Base-by-base conservation (phyloP, 805 yeast genomes). In the Schwanniomyces vanrijiae region DNA sequence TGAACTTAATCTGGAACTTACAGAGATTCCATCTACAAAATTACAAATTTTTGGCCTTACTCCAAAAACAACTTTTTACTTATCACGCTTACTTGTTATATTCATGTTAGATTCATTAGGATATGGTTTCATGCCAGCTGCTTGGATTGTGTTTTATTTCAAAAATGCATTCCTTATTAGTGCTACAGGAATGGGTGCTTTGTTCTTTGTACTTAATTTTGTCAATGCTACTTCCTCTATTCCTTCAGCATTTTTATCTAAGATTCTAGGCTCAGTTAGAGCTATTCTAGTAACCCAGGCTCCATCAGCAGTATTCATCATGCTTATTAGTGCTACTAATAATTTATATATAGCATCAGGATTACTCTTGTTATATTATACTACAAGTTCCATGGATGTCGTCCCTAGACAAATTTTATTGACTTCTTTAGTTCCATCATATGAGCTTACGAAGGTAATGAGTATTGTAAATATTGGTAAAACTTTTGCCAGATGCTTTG, bases 91-190 rank as follows among this genome's bases (percentile, higher is more conserved):
- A 4, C 64, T 84, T 20, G 62, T 77, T 5, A 75, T 85, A 14
- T 91, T 90, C 60, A 88, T 88, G 83, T 59, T 88, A 25, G 97
- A 90, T 64, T 89, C 96, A 1, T 75, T 90, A 42, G 97, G 96
- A 0, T 83, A 82, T 52, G 96, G 97, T 1, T 86, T 90, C 64
- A 86, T 90, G 90, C 84, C 96, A 2, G 74, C 83, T 39, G 86
- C 96, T 1, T 91, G 97, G 97, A 76, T 86, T 37, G 89, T 90
- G 34, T 90, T 85, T 61, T 90, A 88, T 65, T 84, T 88, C 70
- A 79, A 82, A 46, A 76, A 75, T 29, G 64, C 70, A 11, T 90
- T 84, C 55, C 53, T 62, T 1, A 65, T 81, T 24, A 63, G 82
- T 1, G 82, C 90, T 3, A 67, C 83, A 0, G 64, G 75, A 0